Evolutionary conservation across 371 early-diverging fungal genomes (phyloP).

Genomic region (Mortierella sp.): DNA sequence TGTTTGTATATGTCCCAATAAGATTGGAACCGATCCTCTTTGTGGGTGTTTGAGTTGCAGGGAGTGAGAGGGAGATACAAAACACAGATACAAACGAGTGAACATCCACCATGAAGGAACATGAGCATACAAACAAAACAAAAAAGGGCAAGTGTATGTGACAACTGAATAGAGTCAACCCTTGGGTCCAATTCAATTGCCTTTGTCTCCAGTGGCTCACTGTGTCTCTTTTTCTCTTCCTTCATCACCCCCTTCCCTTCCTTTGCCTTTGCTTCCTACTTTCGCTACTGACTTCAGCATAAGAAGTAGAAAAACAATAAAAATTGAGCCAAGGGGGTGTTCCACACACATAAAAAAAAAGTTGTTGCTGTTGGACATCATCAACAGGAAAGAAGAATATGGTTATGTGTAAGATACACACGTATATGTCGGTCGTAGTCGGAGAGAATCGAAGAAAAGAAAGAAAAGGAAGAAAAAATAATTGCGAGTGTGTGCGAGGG

Average conservation of each 20-base stretch:
- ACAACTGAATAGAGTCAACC: background rate
- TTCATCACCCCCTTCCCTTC: background rate
- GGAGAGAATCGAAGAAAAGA: background rate
- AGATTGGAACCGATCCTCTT: background rate
- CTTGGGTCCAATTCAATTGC: background rate
- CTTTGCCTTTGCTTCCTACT: background rate
- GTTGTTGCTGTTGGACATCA: background rate
- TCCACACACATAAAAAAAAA: background rate
- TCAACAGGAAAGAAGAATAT: background rate
- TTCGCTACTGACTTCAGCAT: conserved; percentile 3
- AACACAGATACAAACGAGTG: background rate
- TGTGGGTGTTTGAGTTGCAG: background rate
- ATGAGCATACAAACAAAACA: background rate
- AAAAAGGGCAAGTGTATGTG: background rate
- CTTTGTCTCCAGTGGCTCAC: background rate
- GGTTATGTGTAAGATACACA: background rate
- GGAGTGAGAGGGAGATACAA: background rate
- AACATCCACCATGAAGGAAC: background rate
- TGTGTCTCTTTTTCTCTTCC: background rate
- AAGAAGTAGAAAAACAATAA: background rate
- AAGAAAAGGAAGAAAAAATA: background rate
- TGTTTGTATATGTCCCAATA: background rate
- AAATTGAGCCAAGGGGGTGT: background rate
- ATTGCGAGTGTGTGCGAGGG: background rate
- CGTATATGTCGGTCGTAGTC: background rate